Base-by-base conservation (phyloP, 2,329 filamentous ascomycete species). In the Fusarium zealandicum region DNA sequence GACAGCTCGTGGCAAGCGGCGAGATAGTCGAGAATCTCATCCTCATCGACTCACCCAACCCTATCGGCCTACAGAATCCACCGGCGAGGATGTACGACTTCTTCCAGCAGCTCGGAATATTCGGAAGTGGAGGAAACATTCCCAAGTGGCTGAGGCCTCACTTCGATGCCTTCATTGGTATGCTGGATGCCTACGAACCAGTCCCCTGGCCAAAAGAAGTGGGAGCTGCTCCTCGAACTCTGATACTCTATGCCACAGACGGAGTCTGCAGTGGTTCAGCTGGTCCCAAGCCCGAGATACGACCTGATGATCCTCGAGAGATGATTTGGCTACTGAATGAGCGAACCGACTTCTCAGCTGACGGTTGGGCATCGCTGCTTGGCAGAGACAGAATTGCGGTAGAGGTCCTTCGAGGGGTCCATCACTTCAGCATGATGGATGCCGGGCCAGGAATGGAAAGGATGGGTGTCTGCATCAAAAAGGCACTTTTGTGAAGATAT, bases 111-210 rank as follows among this genome's bases (percentile, higher is more conserved):
- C 88, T 90, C 47, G 89, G 89, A 48, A 82, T 92, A 2, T 82
- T 91, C 20, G 89, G 88, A 17, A 86, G 81, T 25, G 79, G 78
- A 2, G 78, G 77, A n/a, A 87, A 86, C 71, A 83, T 88, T 32
- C 89, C 89, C 0, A 75, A 81, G n/a, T 92, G 89, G 89, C 80
- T 92, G 13, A 80, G 90, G 2, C 86, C 86, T 51, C 89, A 92
- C 73, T 92, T 92, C 71, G 81, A 84, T 0, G 84, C 87, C 17
- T 85, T 86, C 16, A 86, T 92, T 48, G 79, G 81, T 42, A 87
- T 87, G 13, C 77, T 92, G 25, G 87, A 86, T 65, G 85, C 83
- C 68, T 92, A 92, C 73, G 82, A 85, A 11, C 85, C 88, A 6
- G 80, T 81, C 63, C 84, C 84, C 3, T 85, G 89, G 68, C 78